phyloP scores from a whole-genome alignment of 805 yeast species.

The Cyberlindnera subsufficiens region DNA sequence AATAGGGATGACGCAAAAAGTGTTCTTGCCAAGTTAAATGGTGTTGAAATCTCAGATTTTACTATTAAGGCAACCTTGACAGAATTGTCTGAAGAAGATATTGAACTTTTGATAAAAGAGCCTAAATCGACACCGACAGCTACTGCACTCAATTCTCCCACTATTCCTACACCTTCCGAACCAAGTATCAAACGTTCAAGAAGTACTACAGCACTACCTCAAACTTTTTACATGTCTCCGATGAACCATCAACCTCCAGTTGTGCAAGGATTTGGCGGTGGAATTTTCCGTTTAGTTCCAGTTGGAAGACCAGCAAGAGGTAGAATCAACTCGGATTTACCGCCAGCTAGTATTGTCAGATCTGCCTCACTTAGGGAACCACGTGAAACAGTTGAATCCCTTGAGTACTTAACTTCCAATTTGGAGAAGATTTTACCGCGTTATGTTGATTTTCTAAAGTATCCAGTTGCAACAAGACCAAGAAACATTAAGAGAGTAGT shows the following conservation, averaged over 20 bases:
- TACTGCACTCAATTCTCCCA: no score
- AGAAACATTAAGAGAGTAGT: constrained; percentile 26
- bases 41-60: constrained; percentile 19
- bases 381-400: not conserved
- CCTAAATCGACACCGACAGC: no score
- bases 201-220: no score
- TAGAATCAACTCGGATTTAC: not conserved
- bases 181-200: no score
- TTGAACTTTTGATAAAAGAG: not conserved
- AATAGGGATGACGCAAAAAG: constrained; percentile 19
- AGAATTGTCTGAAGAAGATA: not conserved
- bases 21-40: constrained; percentile 19
- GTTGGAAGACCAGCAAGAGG: constrained; percentile 1
- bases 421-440: constrained; percentile 26
- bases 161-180: no score
- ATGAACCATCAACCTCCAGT: not conserved
- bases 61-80: constrained; percentile 12
- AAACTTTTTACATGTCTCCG: not conserved
- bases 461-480: constrained; percentile 28
- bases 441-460: constrained; percentile 27
- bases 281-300: constrained; percentile 6
- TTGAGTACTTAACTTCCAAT: constrained; percentile 7
- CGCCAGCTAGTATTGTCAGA: not conserved
- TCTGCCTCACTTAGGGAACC: not conserved
- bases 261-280: constrained; percentile 1